phyloP scores from a whole-genome alignment of 1,284 basidiomycete species.

The Xanthoconium separans region DNA sequence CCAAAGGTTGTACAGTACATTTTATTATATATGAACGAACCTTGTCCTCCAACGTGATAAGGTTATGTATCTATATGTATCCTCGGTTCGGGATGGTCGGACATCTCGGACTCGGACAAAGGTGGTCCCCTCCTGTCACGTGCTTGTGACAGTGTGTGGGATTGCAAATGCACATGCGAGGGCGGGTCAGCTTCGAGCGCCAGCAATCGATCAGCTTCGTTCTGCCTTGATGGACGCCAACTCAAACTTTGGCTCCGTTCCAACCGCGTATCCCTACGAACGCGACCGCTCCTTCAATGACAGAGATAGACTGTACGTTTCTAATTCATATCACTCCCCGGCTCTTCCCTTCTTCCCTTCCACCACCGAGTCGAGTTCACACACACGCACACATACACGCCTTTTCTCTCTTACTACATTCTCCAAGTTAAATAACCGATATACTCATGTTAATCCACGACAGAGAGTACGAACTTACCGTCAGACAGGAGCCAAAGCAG shows the following conservation, averaged over 20 bases:
- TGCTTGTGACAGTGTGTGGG: conserved; percentile 20
- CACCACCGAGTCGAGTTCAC: neutral
- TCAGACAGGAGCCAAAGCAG: conserved; percentile 88
- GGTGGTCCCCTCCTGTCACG: conserved; percentile 5
- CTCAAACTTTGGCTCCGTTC: conserved; percentile 21
- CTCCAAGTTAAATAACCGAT: conserved; percentile 14
- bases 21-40: too few relatives aligned
- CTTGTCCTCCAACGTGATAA: too few relatives aligned
- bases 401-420: neutral
- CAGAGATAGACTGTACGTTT: conserved; percentile 32
- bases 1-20: too few relatives aligned
- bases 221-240: conserved; percentile 22
- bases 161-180: neutral
- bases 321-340: neutral
- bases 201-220: conserved; percentile 16
- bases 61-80: too few relatives aligned
- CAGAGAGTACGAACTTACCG: conserved; percentile 81
- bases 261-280: conserved; percentile 31
- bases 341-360: conserved; percentile 1
- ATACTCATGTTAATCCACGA: conserved; percentile 5
- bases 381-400: neutral
- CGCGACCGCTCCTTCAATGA: conserved; percentile 28
- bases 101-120: too few relatives aligned
- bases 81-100: too few relatives aligned
- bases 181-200: neutral